These are phyloP conservation scores for Marchantia polymorpha DNA, from an alignment of 225 moss, liverwort and hornwort species.

Conservation along the genomic window DNA sequence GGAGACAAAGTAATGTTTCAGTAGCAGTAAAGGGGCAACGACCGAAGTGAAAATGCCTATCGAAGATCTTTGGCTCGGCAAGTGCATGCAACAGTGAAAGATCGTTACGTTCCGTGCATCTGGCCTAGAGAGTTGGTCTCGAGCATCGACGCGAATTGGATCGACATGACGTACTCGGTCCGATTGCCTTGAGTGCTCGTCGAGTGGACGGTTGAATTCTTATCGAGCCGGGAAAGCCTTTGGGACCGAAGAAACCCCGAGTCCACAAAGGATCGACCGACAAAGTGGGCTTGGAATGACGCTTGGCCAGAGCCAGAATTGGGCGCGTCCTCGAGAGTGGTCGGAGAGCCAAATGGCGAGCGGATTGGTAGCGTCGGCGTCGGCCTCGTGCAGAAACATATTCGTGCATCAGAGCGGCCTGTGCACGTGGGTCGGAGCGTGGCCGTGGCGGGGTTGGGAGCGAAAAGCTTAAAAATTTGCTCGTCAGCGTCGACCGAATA, in stretches of 20 bases:
- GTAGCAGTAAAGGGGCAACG: too few species aligned
- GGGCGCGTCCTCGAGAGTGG: not conserved
- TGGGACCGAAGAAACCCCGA: not conserved
- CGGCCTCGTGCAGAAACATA: constrained; percentile 1
- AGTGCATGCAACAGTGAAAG: too few species aligned
- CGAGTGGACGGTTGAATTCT: not conserved
- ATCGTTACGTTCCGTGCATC: too few species aligned
- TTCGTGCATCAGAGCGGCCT: not conserved
- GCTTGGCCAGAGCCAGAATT: not conserved
- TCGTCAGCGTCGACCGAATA: not conserved
- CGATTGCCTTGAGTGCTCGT: not conserved
- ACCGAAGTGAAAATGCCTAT: too few species aligned
- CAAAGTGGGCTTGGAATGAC: not conserved
- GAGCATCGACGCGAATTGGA: too few species aligned
- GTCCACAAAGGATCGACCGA: not conserved
- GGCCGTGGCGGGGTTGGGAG: not conserved
- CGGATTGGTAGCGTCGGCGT: not conserved
- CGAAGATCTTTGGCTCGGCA: too few species aligned
- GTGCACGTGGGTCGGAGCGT: constrained; percentile 10
- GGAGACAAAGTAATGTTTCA: too few species aligned
- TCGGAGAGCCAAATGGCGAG: not conserved
- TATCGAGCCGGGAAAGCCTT: not conserved
- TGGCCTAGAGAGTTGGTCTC: too few species aligned
- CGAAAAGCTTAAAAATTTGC: not conserved
- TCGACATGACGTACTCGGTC: too few species aligned